Evolutionary conservation across 306 rosid species (phyloP).

Genomic region (Quercus aquifolioides): DNA sequence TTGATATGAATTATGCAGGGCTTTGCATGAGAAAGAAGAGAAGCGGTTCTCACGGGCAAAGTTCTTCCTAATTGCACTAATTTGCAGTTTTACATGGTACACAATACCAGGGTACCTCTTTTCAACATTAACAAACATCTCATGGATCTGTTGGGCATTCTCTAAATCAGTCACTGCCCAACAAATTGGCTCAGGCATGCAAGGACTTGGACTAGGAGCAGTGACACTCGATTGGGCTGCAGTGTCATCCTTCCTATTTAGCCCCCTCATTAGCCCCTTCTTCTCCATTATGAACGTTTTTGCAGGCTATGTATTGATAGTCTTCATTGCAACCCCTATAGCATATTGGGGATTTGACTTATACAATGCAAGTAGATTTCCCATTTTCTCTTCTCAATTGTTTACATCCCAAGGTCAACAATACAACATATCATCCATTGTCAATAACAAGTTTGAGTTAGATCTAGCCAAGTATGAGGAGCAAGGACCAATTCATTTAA

Average conservation of each 20-base stretch:
- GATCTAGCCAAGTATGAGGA: constrained; percentile 37
- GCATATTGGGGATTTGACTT: constrained; percentile 65
- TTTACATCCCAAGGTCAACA: constrained; percentile 50
- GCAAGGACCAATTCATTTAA: constrained; percentile 63
- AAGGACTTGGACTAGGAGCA: constrained; percentile 74
- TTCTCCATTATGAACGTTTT: constrained; percentile 65
- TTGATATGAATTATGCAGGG: constrained; percentile 33
- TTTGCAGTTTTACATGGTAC: constrained; percentile 74
- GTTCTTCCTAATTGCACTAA: constrained; percentile 66
- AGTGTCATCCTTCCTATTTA: constrained; percentile 71
- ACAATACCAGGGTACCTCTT: constrained; percentile 66
- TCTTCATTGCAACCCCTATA: constrained; percentile 51
- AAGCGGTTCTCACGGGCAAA: constrained; percentile 44
- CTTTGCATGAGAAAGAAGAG: constrained; percentile 75
- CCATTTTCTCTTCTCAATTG: constrained; percentile 74
- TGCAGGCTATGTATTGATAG: constrained; percentile 42
- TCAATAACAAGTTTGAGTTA: constrained; percentile 60
- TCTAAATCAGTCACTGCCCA: constrained; percentile 79
- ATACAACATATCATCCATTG: constrained; percentile 60
- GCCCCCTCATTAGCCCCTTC: constrained; percentile 78
- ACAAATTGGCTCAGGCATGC: constrained; percentile 79
- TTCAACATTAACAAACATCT: constrained; percentile 69
- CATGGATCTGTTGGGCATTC: constrained; percentile 81
- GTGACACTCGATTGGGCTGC: constrained; percentile 66
- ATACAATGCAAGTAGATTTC: constrained; percentile 52